Evolutionary conservation across 2,329 filamentous ascomycete species (phyloP), one percentile per base, ranked within the genome.

Genomic region (Fusarium irregulare): DNA sequence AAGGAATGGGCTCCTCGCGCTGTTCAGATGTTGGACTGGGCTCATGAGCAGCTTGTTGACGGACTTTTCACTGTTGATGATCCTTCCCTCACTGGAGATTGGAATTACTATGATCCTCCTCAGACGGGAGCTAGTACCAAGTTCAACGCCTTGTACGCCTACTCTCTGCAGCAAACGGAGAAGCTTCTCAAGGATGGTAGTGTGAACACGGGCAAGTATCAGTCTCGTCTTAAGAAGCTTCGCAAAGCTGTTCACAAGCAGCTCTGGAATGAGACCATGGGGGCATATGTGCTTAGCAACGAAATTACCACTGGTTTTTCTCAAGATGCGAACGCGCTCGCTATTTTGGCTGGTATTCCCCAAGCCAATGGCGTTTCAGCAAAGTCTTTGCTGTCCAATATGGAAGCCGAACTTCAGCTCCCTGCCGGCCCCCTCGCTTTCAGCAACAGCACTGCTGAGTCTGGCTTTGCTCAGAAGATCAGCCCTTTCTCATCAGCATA

Each of bases 401-500:
- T 61, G 20, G 30, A 61, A 8, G 21, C 25, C 1, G 37, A 40
- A 2, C 56, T 61, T 3, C 59, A 61, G 5, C 59, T 61, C 8
- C 25, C 30, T 0, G 37, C 59, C 2, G 56, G 56, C 5, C 56
- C 56, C 0, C 45, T 61, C 2, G 56, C 56, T 1, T 61, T 61
- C 7, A 61, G 59, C 11, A 61, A 53, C 13, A 30, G 23, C 2
- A 61, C 56, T 0, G n/a, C 13, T 2, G 7, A 50, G 0, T n/a
- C 37, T 9, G 59, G 59, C 0, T 61, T 61, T 5, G 56, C 56
- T 4, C 59, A 61, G 30, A 61, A 60, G 18, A 60, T 60, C n/a
- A 61, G 56, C 4, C 59, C 59, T 2, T 61, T 51, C 23, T 37
- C 45, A 3, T 61, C 59, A 0, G 45, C 56, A 1, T 61, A 61